A percentile compares a stretch with the other conserved stretches of the same genome.
phyloP scores from a whole-genome alignment of 2,329 filamentous ascomycete genomes.

The Coleophoma crateriformis region DNA sequence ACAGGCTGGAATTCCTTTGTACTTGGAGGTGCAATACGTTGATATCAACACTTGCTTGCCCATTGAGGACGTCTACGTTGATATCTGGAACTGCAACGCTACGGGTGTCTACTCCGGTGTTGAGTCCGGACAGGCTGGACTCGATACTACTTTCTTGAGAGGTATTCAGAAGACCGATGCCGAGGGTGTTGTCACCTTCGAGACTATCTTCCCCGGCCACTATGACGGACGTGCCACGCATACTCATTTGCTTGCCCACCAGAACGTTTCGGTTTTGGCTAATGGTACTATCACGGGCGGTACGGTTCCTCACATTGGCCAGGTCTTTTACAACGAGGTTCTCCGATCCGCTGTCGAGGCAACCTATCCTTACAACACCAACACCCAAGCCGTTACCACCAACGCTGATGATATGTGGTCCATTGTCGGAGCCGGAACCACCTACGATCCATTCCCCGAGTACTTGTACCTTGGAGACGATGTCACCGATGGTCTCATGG shows the following conservation, averaged over 20 bases:
- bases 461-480: conserved; percentile 51
- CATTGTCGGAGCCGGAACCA: conserved; percentile 34
- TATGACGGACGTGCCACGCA: conserved; percentile 38
- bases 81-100: conserved; percentile 39
- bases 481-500: conserved; percentile 45
- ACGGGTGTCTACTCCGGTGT: conserved; percentile 40
- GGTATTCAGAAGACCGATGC: conserved; percentile 33
- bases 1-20: background rate
- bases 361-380: conserved; percentile 37
- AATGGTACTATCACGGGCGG: conserved; percentile 44
- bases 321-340: conserved; percentile 58
- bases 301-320: conserved; percentile 52
- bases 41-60: background rate
- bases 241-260: conserved; percentile 32
- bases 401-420: conserved; percentile 45
- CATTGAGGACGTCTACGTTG: conserved; percentile 33
- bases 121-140: background rate
- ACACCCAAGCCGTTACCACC: conserved; percentile 37
- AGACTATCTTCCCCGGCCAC: conserved; percentile 36
- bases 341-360: conserved; percentile 46
- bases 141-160: conserved; percentile 24
- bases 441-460: conserved; percentile 46
- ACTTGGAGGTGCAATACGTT: background rate
- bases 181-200: conserved; percentile 34
- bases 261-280: conserved; percentile 1